Evolutionary conservation across 2,329 filamentous ascomycete genomes (phyloP), one percentile per base, ranked within the genome.

Genomic region (Ascochyta rabiei): DNA sequence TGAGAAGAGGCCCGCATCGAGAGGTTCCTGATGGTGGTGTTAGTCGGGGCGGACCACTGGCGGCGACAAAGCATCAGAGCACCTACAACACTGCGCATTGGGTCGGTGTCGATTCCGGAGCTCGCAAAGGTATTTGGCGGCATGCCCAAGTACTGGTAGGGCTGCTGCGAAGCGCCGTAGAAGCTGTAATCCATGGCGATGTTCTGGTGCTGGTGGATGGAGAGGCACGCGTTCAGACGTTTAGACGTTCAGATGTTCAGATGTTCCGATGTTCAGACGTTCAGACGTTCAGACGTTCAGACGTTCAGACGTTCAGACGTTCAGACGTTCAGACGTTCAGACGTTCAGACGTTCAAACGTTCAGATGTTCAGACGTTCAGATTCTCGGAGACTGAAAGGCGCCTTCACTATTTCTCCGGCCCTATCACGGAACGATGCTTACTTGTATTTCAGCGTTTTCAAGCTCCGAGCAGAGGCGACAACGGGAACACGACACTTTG

Each of bases 161-260:
- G 71, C 60, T 80, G 80, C 35, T 70, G 70, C 42, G 76, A 72
- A 18, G 77, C 66, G 45, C 72, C 68, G 70, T 81, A 86, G 70
- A 82, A 85, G 48, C 79, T 77, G 70, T 84, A 86, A 63, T 86
- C 82, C 83, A 86, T 86, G 46, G 62, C 37, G 51, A 37, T 15
- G 24, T 51, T 34, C 19, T 28, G 39, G 19, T 24, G 40, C 49
- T 28, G 52, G 24, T 40, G 26, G 35, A 31, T 42, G 52, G 40
- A 45, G 52, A 30, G 31, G 34, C 33, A 26, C 18, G 15, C 43
- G 34, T 19, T 47, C 39, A 34, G 28, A 16, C 42, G 28, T 23
- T 23, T 6, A 23, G 21, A n/a, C 43, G 34, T 19, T 47, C 39
- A 34, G 28, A 16, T 47, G 28, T 23, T 23, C 21, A 23, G 21